phyloP scores from a whole-genome alignment of 768 basidiomycete genomes.

The Hypsizygus marmoreus region DNA sequence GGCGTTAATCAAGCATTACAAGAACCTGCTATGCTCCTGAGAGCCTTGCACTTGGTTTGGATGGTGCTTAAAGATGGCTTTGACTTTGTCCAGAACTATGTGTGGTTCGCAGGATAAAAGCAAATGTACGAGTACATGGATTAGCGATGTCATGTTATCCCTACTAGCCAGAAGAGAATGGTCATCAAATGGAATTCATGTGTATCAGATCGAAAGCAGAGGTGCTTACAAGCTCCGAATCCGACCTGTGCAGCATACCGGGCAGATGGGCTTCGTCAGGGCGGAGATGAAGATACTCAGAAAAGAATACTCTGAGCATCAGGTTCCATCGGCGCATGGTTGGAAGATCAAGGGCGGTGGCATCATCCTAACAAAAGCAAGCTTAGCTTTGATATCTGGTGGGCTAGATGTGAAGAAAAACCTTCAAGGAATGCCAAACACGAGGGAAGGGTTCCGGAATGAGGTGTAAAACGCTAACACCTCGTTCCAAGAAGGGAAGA shows the following conservation, averaged over 20 bases:
- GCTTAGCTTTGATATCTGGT: conserved; percentile 1
- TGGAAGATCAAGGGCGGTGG: conserved; percentile 76
- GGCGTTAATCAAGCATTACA: conserved; percentile 35
- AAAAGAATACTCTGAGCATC: conserved; percentile 82
- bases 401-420: conserved; percentile 33
- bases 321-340: conserved; percentile 91
- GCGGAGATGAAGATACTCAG: conserved; percentile 82
- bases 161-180: conserved; percentile 19
- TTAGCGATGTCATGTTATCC: conserved; percentile 6
- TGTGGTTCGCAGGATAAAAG: too few species aligned
- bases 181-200: conserved; percentile 1
- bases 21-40: conserved; percentile 28
- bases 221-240: conserved; percentile 50
- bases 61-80: too few species aligned
- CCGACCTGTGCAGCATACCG: conserved; percentile 33
- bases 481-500: conserved; percentile 79
- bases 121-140: conserved; percentile 6
- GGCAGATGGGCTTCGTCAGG: conserved; percentile 44
- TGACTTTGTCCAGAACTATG: too few species aligned
- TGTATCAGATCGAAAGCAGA: not conserved
- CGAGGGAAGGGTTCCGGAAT: conserved; percentile 87
- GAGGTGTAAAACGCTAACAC: conserved; percentile 88
- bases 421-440: conserved; percentile 85
- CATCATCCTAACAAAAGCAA: conserved; percentile 71
- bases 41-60: not conserved